Base-by-base conservation (phyloP, 2,329 filamentous ascomycete genomes). In the Pseudomassariella vexata region DNA sequence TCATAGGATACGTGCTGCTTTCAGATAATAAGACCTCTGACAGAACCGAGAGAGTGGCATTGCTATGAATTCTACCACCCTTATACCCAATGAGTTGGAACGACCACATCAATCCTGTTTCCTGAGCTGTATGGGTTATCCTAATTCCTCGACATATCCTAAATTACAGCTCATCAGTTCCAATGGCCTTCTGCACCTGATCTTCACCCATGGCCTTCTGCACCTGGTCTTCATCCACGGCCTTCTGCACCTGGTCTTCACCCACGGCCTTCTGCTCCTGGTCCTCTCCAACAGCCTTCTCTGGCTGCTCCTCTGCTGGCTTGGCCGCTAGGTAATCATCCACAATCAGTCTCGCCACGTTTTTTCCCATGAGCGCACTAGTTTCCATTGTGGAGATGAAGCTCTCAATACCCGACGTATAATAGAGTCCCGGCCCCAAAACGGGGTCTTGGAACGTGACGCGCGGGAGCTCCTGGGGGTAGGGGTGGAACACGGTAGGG, bases 321-420 rank as follows among this genome's bases (percentile, higher is more conserved):
- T 8, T 22, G 12, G 15, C 28, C 7, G 37, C 41, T 5, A 48
- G 27, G 15, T 54, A 76, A 31, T 74, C 73, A 47, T 89, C 75
- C 1, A 79, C 68, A 27, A 90, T 66, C 33, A 92, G 60, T 41
- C 68, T 70, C 7, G 85, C 86, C 14, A 92, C 79, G 51, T 92
- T 92, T 72, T 75, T 86, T 1, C 92, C 92, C 78, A 92, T 92
- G 45, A 96, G 59, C 2, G 86, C 84, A 55, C 81, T 95, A 6
- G 92, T 95, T 66, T 98, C 92, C 92, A 98, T 96, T 0, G 88
- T 95, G 8, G 84, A 92, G 45, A 96, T 94, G 55, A 98, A 95
- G 45, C 82, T 82, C 61, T 96, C 90, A 25, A 96, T 94, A 3
- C 76, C 79, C 9, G 76, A 78, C 0, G 79, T 82, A 52, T 83